These are phyloP conservation scores for Fusarium denticulatum DNA, from an alignment of 2,329 filamentous ascomycete species.

Conservation along the genomic window DNA sequence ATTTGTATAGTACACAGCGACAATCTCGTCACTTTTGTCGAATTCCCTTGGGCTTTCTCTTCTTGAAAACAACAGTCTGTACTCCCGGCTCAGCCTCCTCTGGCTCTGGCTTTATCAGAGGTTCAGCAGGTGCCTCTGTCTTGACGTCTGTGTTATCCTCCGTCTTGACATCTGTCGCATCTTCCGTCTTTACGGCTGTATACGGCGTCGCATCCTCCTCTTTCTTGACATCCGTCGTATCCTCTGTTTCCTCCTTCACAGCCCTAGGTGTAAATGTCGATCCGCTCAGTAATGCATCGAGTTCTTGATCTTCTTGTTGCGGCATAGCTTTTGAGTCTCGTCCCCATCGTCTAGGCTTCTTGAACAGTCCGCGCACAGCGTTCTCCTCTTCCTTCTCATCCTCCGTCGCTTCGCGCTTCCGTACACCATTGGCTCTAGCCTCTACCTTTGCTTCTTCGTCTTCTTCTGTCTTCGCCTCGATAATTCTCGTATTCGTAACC, in stretches of 20 bases:
- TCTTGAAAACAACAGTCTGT: slow-evolving; percentile 77
- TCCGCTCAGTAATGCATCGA: slow-evolving; percentile 68
- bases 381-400: slow-evolving; percentile 70
- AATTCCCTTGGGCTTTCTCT: slow-evolving; percentile 75
- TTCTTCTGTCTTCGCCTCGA: slow-evolving; percentile 57
- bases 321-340: slow-evolving; percentile 61
- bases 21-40: slow-evolving; percentile 61
- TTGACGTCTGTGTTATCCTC: slow-evolving; percentile 47
- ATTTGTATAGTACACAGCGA: background rate
- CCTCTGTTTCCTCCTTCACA: slow-evolving; percentile 41
- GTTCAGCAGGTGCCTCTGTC: slow-evolving; percentile 50
- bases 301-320: slow-evolving; percentile 61
- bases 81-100: slow-evolving; percentile 37
- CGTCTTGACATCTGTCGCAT: background rate
- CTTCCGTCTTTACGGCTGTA: background rate
- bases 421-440: slow-evolving; percentile 64
- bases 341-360: slow-evolving; percentile 66
- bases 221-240: slow-evolving; percentile 29
- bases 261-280: slow-evolving; percentile 41
- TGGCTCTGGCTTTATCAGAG: slow-evolving; percentile 45
- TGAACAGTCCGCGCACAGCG: slow-evolving; percentile 67
- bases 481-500: slow-evolving; percentile 70
- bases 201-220: slow-evolving; percentile 30
- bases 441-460: slow-evolving; percentile 55
- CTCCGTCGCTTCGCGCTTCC: slow-evolving; percentile 70